Evolutionary conservation across 306 rosid genomes (phyloP), one percentile per base, ranked within the genome.

Genomic region (Inga leiocalycina): DNA sequence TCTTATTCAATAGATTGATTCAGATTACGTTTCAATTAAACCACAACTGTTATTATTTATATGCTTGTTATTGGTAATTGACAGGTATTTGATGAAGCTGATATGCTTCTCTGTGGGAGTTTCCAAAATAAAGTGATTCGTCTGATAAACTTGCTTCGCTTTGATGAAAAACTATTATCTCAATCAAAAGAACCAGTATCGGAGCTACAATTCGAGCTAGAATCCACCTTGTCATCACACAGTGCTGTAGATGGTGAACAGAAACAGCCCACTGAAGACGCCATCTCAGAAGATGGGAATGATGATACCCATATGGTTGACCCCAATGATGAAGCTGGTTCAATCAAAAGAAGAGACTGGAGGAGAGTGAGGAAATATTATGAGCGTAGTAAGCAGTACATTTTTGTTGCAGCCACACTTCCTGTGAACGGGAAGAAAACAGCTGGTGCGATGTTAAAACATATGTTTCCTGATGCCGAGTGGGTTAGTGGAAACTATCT

Each of bases 81-180:
- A 24, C 82, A 96, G 99, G 99, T 96, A 64, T 96, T 96, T 85
- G 99, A 96, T 91, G 99, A 96, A 88, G 99, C 98, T 37, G 99
- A 93, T 77, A 93, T 96, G 99, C 99, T 96, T 89, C 94, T 96
- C 77, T 89, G 91, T 80, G 99, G 99, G 67, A 87, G 99, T 65
- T 96, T 93, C 84, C 96, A 92, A 86, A 96, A 96, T 89, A 92
- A 93, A 90, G 94, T 93, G 75, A 92, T 93, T 80, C 97, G 97
- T 80, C 89, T 96, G 41, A 89, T 96, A 86, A 84, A 96, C 88
- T 71, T 96, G 90, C 93, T 96, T 76, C 93, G 97, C 39, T 92
- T 84, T 84, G 98, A 93, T 46, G 98, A 96, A 90, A 96, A 93
- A 80, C 82, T 89, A 10, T 86, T 90, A 82, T 91, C 98, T 67